phyloP scores from a whole-genome alignment of 2,329 filamentous ascomycete genomes.

The Ceratocystis variospora region DNA sequence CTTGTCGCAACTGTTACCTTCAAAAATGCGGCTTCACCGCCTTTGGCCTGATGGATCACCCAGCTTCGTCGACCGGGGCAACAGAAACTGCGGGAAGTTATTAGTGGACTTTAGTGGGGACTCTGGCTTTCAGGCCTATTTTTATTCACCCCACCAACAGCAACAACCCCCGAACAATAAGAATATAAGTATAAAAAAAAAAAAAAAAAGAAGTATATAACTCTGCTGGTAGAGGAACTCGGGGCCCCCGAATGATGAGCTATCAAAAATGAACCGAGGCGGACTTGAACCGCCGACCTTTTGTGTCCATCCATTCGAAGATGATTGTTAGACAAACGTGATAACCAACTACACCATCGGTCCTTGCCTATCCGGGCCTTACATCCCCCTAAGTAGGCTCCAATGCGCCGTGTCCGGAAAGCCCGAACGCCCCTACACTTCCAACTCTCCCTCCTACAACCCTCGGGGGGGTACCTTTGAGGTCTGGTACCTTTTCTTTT shows the following conservation, averaged over 20 bases:
- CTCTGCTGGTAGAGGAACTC: background rate
- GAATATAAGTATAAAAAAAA: background rate
- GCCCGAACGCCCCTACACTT: background rate
- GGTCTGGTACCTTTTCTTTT: too few relatives aligned
- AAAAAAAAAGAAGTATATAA: background rate
- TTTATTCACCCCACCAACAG: background rate
- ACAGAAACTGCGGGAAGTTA: background rate
- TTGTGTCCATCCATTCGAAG: slow-evolving; percentile 8
- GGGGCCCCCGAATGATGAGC: too few relatives aligned
- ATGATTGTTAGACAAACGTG: slow-evolving; percentile 13
- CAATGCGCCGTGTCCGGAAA: background rate
- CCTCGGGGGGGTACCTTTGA: too few relatives aligned
- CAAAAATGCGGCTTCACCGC: slow-evolving; percentile 5
- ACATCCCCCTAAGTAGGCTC: background rate
- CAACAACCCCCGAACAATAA: background rate
- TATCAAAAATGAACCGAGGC: slow-evolving; percentile 10
- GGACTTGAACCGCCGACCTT: slow-evolving; percentile 14
- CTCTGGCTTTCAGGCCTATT: background rate
- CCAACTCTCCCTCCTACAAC: too few relatives aligned
- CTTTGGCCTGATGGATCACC: background rate
- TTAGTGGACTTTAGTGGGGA: background rate
- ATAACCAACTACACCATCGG: slow-evolving; percentile 15
- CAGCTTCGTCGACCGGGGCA: slow-evolving; percentile 8
- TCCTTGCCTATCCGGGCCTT: background rate
- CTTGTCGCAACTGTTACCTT: background rate